Evolutionary conservation across 176 grass and related monocot genomes (phyloP), one percentile per base, ranked within the genome.

Genomic region (Saccharum officinarum): DNA sequence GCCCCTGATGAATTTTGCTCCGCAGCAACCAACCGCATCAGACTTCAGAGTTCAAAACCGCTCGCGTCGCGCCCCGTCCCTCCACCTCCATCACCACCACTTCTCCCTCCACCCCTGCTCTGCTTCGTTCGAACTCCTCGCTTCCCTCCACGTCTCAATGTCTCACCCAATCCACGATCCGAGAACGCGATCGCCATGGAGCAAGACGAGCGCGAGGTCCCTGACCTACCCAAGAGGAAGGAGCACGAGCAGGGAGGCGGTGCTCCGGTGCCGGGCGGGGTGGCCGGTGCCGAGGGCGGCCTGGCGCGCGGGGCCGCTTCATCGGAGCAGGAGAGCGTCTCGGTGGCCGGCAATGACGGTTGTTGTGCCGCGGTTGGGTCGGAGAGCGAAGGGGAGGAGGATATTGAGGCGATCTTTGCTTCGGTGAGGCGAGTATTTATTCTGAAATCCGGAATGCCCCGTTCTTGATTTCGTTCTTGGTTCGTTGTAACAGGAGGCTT

Each of bases 131-230:
- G 36, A 73, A 64, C 16, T 31, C n/a, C 54, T n/a, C 37, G 17
- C 31, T 62, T 45, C 64, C 17, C 64, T 47, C 66, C 28, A n/a
- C 57, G 2, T 42, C 17, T 22, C 54, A 8, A 28, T 67, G 3
- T 42, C 17, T 22, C 54, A 11, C 46, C 31, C 31, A 33, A 33
- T 2, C 74, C 30, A 20, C 30, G 61, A 17, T 30, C 17, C 17
- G 50, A 55, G 76, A 38, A 60, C 28, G 17, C 81, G 3, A 62
- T 47, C 14, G 10, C 10, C 47, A 85, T 89, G 77, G 82, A 80
- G 69, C 26, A 69, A 47, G 18, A 57, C 14, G 50, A 73, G 75
- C 31, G 26, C 31, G 12, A 13, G 55, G 16, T 7, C 33, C n/a
- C 5, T 55, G 55, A 17, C 61, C 67, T 10, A 4, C 16, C 40